Evolutionary conservation across 1,284 basidiomycete genomes (phyloP).

Genomic region (Exobasidium rhododendri): DNA sequence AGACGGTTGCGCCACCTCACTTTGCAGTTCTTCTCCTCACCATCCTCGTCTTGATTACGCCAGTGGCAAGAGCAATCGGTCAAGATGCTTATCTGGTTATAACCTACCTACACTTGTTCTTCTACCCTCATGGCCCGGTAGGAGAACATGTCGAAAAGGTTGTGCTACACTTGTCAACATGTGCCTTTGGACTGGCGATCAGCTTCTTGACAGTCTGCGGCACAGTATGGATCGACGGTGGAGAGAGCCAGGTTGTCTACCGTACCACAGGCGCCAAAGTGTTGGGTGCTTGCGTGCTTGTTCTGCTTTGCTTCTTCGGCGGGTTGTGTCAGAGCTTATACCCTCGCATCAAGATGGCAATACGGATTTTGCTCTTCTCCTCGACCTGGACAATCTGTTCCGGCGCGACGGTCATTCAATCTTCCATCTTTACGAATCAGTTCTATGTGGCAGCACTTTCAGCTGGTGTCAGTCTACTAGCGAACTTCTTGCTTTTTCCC

Average conservation of each 20-base stretch:
- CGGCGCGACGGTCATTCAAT: conserved; percentile 24
- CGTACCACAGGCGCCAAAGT: conserved; percentile 24
- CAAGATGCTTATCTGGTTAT: conserved; percentile 24
- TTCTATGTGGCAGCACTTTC: conserved; percentile 39
- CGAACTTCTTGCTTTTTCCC: conserved; percentile 33
- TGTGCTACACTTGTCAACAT: conserved; percentile 28
- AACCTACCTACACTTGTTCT: conserved; percentile 27
- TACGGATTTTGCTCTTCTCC: conserved; percentile 34
- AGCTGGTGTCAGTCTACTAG: conserved; percentile 28
- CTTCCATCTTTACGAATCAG: conserved; percentile 30
- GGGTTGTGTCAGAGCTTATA: conserved; percentile 28
- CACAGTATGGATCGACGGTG: conserved; percentile 33
- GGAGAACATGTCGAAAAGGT: conserved; percentile 37
- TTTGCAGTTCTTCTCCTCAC: conserved; percentile 24
- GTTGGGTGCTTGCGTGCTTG: conserved; percentile 30
- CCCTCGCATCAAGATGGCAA: conserved; percentile 34
- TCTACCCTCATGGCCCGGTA: conserved; percentile 36
- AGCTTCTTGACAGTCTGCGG: conserved; percentile 26
- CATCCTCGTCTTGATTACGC: conserved; percentile 26
- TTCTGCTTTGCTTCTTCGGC: conserved; percentile 29
- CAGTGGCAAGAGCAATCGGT: conserved; percentile 23
- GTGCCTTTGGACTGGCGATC: conserved; percentile 27
- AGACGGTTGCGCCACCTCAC: neutral
- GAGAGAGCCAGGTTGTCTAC: conserved; percentile 21
- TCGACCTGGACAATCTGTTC: conserved; percentile 34